Evolutionary conservation across 139 green algal genomes (phyloP).

Genomic region (Marvania coccoides): DNA sequence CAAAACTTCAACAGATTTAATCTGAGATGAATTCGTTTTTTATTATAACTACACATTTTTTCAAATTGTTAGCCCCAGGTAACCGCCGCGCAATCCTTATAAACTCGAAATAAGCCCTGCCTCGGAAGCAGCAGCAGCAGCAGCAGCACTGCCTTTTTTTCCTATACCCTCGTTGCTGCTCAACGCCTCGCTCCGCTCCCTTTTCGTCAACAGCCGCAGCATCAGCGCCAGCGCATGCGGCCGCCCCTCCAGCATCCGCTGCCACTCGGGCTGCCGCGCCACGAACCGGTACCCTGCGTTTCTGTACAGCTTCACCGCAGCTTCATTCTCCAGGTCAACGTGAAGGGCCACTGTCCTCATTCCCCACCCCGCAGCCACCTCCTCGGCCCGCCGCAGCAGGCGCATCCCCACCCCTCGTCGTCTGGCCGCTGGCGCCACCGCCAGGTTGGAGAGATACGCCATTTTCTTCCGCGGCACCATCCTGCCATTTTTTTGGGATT

Average conservation of each 20-base stretch:
- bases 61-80: no score
- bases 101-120: no score
- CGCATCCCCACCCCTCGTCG: slow-evolving; percentile 25
- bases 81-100: no score
- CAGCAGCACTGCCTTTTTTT: no score
- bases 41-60: no score
- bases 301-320: slow-evolving; percentile 21
- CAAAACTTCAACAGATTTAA: no score
- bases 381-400: slow-evolving; percentile 36
- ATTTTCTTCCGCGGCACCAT: slow-evolving; percentile 1
- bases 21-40: no score
- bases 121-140: no score
- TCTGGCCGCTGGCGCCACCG: slow-evolving; percentile 25
- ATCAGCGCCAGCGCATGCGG: slow-evolving; percentile 3
- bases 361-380: slow-evolving; percentile 31
- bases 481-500: neutral
- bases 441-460: slow-evolving; percentile 47
- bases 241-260: slow-evolving; percentile 16
- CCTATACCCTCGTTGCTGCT: no score
- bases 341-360: slow-evolving; percentile 27
- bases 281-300: slow-evolving; percentile 12
- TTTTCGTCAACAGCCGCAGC: slow-evolving; percentile 6
- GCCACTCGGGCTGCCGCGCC: slow-evolving; percentile 10
- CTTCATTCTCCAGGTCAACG: slow-evolving; percentile 20
- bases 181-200: no score